Conservation (phyloP, 306 rosid species). For the Lathyrus sativus region DNA sequence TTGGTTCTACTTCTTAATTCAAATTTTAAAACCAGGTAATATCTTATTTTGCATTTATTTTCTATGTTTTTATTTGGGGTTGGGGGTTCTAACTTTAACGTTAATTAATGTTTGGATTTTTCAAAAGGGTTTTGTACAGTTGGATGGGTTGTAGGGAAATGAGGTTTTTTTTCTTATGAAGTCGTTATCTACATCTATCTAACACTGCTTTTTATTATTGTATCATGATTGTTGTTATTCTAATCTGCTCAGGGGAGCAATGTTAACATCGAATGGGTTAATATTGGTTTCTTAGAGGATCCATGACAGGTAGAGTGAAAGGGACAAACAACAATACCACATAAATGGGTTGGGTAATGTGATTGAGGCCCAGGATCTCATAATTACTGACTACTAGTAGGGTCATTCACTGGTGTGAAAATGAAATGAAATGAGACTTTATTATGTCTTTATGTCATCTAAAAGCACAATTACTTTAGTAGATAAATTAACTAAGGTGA, state of each 20-base stretch:
- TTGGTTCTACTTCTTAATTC: too few species aligned
- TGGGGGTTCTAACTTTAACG: slow-evolving; percentile 50
- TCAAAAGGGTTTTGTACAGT: slow-evolving; percentile 62
- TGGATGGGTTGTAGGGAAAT: slow-evolving; percentile 51
- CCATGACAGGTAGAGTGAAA: slow-evolving; percentile 35
- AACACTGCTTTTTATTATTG: slow-evolving; percentile 42
- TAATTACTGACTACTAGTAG: not conserved
- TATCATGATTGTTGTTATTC: slow-evolving; percentile 41
- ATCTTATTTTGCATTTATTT: slow-evolving; percentile 18
- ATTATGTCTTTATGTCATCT: not conserved
- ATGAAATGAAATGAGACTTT: not conserved
- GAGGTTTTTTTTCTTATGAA: slow-evolving; percentile 35
- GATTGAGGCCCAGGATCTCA: slow-evolving; percentile 2
- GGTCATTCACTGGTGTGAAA: not conserved
- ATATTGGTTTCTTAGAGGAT: slow-evolving; percentile 16
- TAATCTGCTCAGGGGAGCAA: slow-evolving; percentile 33
- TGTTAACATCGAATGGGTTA: slow-evolving; percentile 37
- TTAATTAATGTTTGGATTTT: slow-evolving; percentile 47
- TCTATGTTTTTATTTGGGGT: slow-evolving; percentile 34
- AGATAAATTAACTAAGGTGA: not conserved
- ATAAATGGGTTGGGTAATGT: slow-evolving; percentile 32
- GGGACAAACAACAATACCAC: slow-evolving; percentile 41
- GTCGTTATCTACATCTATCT: slow-evolving; percentile 40
- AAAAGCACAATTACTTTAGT: not conserved
- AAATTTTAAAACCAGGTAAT: too few species aligned